Evolutionary conservation across 306 rosid genomes (phyloP).

Genomic region (Castanea mollissima): DNA sequence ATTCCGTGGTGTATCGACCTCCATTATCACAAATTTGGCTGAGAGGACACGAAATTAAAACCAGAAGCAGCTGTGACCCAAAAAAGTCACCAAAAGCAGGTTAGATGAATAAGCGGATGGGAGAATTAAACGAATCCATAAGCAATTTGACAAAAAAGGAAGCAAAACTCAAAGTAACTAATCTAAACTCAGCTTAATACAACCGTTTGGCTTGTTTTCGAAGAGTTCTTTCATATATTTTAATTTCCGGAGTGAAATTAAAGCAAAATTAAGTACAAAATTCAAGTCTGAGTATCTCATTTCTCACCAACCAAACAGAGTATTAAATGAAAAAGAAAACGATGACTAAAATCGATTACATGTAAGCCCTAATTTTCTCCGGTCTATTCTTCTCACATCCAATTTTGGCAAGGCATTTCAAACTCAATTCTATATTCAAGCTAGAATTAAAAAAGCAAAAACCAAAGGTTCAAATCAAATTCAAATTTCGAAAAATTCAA

Average conservation of each 20-base stretch:
- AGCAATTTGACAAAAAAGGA: not conserved
- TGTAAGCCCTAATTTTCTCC: not conserved
- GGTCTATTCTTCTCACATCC: not conserved
- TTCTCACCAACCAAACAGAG: not conserved
- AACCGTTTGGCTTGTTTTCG: not conserved
- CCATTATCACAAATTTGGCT: slow-evolving; percentile 23
- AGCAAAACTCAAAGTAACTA: not conserved
- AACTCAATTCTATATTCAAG: not conserved
- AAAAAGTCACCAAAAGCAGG: not conserved
- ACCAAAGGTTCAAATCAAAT: not conserved
- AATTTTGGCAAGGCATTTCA: not conserved
- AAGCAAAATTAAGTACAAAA: not conserved
- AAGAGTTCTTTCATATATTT: too few species aligned
- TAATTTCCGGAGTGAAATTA: too few species aligned
- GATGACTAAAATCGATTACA: not conserved
- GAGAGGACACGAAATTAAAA: not conserved
- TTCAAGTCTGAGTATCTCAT: not conserved
- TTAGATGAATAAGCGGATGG: not conserved
- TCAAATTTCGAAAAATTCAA: too few species aligned
- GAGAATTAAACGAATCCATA: not conserved
- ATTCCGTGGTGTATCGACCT: slow-evolving; percentile 23
- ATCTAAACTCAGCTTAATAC: not conserved
- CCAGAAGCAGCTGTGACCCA: slow-evolving; percentile 3
- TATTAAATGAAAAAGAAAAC: not conserved
- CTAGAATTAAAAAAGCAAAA: not conserved